phyloP scores from a whole-genome alignment of 352 stramenopile genomes.

The Phytophthora palmivora region DNA sequence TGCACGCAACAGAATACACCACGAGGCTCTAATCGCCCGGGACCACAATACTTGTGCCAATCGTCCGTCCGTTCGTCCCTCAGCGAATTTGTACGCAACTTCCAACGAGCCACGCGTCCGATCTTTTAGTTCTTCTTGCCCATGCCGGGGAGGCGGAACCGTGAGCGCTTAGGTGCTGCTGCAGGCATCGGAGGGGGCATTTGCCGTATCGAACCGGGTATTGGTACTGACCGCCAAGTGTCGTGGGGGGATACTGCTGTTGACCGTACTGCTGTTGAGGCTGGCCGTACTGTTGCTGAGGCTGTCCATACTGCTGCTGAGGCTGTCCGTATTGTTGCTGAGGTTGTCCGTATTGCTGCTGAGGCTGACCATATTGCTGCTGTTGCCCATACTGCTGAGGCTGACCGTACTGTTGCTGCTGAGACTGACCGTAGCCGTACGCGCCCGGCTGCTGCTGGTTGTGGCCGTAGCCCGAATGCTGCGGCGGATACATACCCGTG shows the following conservation, averaged over 20 bases:
- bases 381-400: conserved; percentile 26
- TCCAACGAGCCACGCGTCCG: conserved; percentile 24
- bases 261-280: too few relatives aligned
- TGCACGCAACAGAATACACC: conserved; percentile 39
- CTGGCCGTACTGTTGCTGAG: conserved; percentile 16
- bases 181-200: conserved; percentile 60
- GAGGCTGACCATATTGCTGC: conserved; percentile 11
- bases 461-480: conserved; percentile 55
- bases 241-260: conserved; percentile 39
- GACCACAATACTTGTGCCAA: conserved; percentile 23
- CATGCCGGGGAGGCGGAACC: conserved; percentile 71
- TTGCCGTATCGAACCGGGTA: conserved; percentile 67
- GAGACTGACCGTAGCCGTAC: conserved; percentile 30
- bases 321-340: conserved; percentile 35
- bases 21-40: conserved; percentile 19
- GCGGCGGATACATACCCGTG: conserved; percentile 58
- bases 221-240: conserved; percentile 51
- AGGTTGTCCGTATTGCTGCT: conserved; percentile 28
- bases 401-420: conserved; percentile 34
- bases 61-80: conserved; percentile 17
- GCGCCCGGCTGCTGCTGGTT: conserved; percentile 34
- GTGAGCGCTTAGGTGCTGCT: conserved; percentile 66
- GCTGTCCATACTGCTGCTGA: conserved; percentile 18
- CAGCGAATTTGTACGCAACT: conserved; percentile 23
- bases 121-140: conserved; percentile 81